phyloP scores from a whole-genome alignment of 2,329 filamentous ascomycete species.

The Pezicula neosporulosa region DNA sequence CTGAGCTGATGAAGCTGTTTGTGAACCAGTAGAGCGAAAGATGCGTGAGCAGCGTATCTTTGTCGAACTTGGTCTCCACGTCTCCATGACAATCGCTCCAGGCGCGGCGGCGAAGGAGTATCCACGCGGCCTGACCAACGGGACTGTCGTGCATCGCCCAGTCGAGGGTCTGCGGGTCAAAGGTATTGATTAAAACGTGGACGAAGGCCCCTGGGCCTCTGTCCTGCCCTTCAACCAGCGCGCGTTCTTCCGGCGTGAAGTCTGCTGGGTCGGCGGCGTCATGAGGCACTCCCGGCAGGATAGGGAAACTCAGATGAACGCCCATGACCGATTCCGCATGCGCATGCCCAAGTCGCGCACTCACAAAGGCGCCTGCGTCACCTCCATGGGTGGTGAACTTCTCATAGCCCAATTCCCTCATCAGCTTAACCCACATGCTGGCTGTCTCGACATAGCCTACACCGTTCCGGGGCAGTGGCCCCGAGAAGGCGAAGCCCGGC shows the following conservation, averaged over 20 bases:
- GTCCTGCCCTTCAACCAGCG: conserved; percentile 6
- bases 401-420: conserved; percentile 9
- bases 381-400: conserved; percentile 10
- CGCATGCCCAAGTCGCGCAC: conserved; percentile 3
- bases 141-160: conserved; percentile 18
- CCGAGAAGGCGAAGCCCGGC: conserved; percentile 11
- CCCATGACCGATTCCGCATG: conserved; percentile 6
- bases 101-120: conserved; percentile 9
- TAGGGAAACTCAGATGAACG: conserved; percentile 10
- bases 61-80: conserved; percentile 8
- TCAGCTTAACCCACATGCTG: conserved; percentile 7
- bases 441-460: conserved; percentile 7
- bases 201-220: conserved; percentile 7
- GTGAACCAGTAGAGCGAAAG: conserved; percentile 10
- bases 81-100: conserved; percentile 11
- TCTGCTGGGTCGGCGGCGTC: conserved; percentile 6
- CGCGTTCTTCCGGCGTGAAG: conserved; percentile 8
- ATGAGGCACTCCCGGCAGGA: conserved; percentile 8
- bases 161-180: conserved; percentile 18
- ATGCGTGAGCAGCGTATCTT: conserved; percentile 9
- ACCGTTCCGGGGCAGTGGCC: conserved; percentile 2
- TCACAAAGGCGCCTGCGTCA: conserved; percentile 9
- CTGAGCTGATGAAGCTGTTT: conserved; percentile 7
- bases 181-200: conserved; percentile 6
- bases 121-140: conserved; percentile 19